Base-by-base conservation (phyloP, 768 basidiomycete genomes). In the Clitopilus hobsonii region DNA sequence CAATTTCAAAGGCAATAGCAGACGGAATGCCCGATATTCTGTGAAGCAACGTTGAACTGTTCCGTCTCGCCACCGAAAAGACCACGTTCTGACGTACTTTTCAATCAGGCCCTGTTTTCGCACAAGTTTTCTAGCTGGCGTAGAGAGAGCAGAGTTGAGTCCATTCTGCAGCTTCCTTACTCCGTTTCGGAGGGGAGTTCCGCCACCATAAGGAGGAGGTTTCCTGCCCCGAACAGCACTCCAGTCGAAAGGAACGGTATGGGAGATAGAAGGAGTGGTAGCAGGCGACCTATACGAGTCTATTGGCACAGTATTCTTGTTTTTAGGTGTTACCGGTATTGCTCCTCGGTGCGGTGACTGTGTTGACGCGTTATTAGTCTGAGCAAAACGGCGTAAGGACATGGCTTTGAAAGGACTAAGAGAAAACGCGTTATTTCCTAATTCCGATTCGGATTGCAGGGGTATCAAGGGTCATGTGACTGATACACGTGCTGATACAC, bases 181-280 rank as follows among this genome's bases (percentile, higher is more conserved):
- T 65, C 78, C 82, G 51, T 65, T 74, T 51, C 71, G 70, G 6
- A 76, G 65, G 1, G 88, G 88, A 0, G 85, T 84, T n/a, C n/a
- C n/a, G 2, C 74, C 75, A 45, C 14, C 41, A 75, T 88, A 93
- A 2, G 91, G 91, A 3, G 91, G 82, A 3, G 88, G 85, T 57
- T 76, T 77, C 50, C 80, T 75, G 0, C 82, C 77, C n/a, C 86
- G 77, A 11, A 85, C 91, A 0, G 91, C 91, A 26, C 89, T 86
- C 91, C 91, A 93, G 71, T 94, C 91, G 62, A 94, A 94, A 0
- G 91, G 88, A 7, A 78, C 69, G 6, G 87, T 86, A 1, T 88
- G 85, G 5, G 90, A 89, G 48, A 88, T 75, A 2, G 91, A 92
- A 3, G 88, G 84, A 0, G 86, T 84, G 1, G 79, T 70, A 29